These are phyloP conservation scores for Agaricus subrufescens DNA, from an alignment of 768 basidiomycete species.

Conservation along the genomic window DNA sequence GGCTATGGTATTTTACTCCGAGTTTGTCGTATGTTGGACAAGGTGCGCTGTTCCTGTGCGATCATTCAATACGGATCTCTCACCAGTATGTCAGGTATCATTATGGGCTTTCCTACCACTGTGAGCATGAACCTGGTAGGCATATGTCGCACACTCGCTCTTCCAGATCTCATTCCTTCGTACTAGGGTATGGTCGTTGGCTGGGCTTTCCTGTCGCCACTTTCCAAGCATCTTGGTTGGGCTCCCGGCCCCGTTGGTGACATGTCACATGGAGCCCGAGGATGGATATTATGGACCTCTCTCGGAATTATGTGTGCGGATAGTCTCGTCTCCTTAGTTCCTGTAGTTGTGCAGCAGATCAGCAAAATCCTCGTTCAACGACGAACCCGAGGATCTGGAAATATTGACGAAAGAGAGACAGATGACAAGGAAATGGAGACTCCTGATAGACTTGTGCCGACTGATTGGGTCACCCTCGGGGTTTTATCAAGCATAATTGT, in stretches of 20 bases:
- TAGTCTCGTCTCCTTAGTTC: constrained; percentile 79
- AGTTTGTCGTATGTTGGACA: constrained; percentile 91
- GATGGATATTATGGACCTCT: constrained; percentile 96
- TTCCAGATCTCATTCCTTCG: background rate
- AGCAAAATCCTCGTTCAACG: constrained; percentile 23
- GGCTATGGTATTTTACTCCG: constrained; percentile 93
- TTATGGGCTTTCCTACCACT: constrained; percentile 96
- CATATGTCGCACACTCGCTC: constrained; percentile 2
- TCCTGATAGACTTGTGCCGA: constrained; percentile 76
- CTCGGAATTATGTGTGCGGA: constrained; percentile 96
- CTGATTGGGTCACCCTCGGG: constrained; percentile 71
- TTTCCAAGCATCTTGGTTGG: constrained; percentile 82
- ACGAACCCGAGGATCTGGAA: constrained; percentile 18
- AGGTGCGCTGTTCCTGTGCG: constrained; percentile 39
- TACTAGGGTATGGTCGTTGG: constrained; percentile 90
- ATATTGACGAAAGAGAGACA: constrained; percentile 16
- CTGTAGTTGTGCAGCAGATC: constrained; percentile 58
- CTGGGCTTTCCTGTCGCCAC: constrained; percentile 90
- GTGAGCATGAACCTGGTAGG: constrained; percentile 86
- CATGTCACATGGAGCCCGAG: constrained; percentile 84
- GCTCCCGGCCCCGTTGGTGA: constrained; percentile 90
- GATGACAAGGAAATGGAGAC: constrained; percentile 70
- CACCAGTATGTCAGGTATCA: constrained; percentile 56
- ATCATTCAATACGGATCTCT: constrained; percentile 1
- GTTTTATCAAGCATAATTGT: constrained; percentile 52